Base-by-base conservation (phyloP, 1,284 basidiomycete species). In the Athelia sp. region DNA sequence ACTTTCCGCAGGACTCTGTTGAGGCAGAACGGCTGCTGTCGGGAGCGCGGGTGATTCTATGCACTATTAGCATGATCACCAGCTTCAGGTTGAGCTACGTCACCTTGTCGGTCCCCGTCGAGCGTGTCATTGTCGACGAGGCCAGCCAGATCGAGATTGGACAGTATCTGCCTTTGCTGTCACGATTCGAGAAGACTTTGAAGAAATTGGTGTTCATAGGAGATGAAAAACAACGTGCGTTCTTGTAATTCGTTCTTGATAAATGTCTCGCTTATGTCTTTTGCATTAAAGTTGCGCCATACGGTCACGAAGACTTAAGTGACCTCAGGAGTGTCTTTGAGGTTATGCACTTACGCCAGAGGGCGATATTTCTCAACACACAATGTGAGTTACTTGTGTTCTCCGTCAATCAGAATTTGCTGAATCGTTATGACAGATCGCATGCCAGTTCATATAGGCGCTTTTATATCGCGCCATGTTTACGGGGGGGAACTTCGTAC, bases 21-120 rank as follows among this genome's bases (percentile, higher is more conserved):
- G 50, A 52, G 19, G 47, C 48, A 45, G 35, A 56, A 49, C 54
- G 54, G 54, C 34, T 59, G 14, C 54, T 81, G 8, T 57, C 64
- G 45, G 75, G 63, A 21, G 70, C 69, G 45, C 66, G 71, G 56
- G 79, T 90, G 3, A 73, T 90, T 18, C 68, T 90, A 1, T 87
- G 82, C 59, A 90, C 88, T 10, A 63, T 89, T 0, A 75, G 75
- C 59, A 90, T 89, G 84, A 72, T 90, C 0, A 81, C 84, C 2
- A 74, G 72, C 52, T 31, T 17, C 0, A 15, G 2, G 0, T 57
- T 88, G 48, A 58, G 48, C 1, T 73, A 40, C 36, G 72, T 74
- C 50, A 59, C 69, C 3, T 57, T 49, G 1, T 22, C 58, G 17
- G 65, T 78, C 18, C 82, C 82, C 2, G 57, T 82, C 15, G 63